phyloP scores from a whole-genome alignment of 768 basidiomycete species.

The Mycena rebaudengoi region DNA sequence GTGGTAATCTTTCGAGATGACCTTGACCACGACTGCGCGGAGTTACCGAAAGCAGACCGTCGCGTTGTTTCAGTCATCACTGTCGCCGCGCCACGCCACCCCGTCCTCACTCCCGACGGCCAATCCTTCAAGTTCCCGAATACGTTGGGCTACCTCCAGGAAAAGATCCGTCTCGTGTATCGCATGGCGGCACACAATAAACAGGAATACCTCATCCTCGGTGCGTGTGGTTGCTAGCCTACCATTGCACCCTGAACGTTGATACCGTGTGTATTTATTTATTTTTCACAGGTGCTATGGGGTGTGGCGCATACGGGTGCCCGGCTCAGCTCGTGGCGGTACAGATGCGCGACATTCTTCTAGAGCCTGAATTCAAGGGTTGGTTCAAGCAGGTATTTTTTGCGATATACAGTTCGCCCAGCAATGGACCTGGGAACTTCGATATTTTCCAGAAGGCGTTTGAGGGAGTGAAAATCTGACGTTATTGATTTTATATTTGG shows the following conservation, averaged over 20 bases:
- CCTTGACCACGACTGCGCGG: conserved; percentile 50
- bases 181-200: conserved; percentile 51
- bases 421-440: conserved; percentile 45
- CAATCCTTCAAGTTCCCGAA: conserved; percentile 31
- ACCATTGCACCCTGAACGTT: not conserved
- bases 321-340: conserved; percentile 50
- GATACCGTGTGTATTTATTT: not conserved
- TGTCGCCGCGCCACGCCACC: conserved; percentile 50
- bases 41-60: conserved; percentile 42
- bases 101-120: conserved; percentile 37
- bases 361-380: conserved; percentile 52
- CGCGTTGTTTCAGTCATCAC: conserved; percentile 53
- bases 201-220: conserved; percentile 47
- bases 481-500: no score
- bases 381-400: conserved; percentile 51
- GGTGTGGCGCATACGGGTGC: conserved; percentile 53
- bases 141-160: conserved; percentile 46
- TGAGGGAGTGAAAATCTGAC: conserved; percentile 35
- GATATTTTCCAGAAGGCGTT: conserved; percentile 47
- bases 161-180: conserved; percentile 53
- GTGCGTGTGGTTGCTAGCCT: conserved; percentile 30
- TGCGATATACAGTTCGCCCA: conserved; percentile 47
- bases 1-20: conserved; percentile 58
- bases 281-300: conserved; percentile 47
- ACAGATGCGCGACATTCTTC: conserved; percentile 51